Evolutionary conservation across 192 early-diverging fungal genomes (phyloP).

Genomic region (Entomortierella parvispora): DNA sequence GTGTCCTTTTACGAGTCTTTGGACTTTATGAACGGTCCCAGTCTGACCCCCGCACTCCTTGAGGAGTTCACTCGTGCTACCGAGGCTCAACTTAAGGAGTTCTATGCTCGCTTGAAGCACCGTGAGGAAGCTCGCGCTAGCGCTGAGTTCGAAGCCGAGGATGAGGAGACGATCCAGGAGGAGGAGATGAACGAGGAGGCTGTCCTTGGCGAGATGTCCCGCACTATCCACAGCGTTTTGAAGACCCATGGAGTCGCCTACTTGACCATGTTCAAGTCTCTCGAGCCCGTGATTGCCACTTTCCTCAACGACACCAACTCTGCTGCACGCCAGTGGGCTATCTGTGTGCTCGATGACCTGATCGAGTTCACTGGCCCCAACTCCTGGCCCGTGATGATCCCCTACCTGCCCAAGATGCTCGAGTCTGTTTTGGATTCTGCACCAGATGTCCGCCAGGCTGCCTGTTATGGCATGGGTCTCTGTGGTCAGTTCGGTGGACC

Average conservation of each 20-base stretch:
- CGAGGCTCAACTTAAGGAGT: slow-evolving; percentile 78
- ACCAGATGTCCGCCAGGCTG: slow-evolving; percentile 91
- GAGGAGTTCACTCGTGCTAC: slow-evolving; percentile 77
- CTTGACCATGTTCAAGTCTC: slow-evolving; percentile 82
- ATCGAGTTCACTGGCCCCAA: slow-evolving; percentile 88
- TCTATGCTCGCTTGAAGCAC: slow-evolving; percentile 77
- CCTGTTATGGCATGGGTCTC: slow-evolving; percentile 94
- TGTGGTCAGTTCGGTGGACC: slow-evolving; percentile 90
- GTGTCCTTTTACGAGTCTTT: slow-evolving; percentile 79
- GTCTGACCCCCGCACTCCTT: slow-evolving; percentile 71
- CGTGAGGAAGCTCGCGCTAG: slow-evolving; percentile 78
- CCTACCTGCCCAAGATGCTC: slow-evolving; percentile 75
- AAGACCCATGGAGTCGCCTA: slow-evolving; percentile 77
- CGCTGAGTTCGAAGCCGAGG: slow-evolving; percentile 91
- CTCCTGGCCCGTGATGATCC: slow-evolving; percentile 69
- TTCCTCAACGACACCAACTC: slow-evolving; percentile 73
- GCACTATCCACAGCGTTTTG: slow-evolving; percentile 84
- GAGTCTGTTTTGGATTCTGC: slow-evolving; percentile 61
- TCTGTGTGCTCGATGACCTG: slow-evolving; percentile 93
- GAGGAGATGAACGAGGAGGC: slow-evolving; percentile 86
- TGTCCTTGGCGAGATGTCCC: slow-evolving; percentile 85
- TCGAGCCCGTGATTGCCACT: slow-evolving; percentile 77
- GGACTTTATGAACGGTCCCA: slow-evolving; percentile 65
- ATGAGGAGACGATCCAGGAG: slow-evolving; percentile 87
- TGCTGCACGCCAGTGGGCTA: slow-evolving; percentile 89